These are phyloP conservation scores for Asterionellopsis glacialis DNA, from an alignment of 108 stramenopile genomes.

Conservation along the genomic window DNA sequence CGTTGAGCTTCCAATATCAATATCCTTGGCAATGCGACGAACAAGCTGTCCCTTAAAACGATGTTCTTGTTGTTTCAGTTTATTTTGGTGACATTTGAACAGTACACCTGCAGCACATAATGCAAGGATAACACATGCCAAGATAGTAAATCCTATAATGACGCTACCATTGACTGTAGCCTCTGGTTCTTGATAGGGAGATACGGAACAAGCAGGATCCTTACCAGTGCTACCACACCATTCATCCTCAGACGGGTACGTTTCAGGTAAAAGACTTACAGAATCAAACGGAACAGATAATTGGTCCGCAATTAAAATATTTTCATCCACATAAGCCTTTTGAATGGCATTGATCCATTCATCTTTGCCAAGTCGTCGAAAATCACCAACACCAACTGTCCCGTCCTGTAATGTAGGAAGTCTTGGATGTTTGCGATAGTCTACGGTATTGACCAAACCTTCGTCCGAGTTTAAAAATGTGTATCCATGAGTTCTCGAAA, in stretches of 20 bases:
- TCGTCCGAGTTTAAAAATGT: too few relatives aligned
- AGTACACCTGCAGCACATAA: not conserved
- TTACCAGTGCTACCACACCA: slow-evolving; percentile 7
- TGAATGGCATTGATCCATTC: slow-evolving; percentile 3
- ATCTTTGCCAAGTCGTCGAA: not conserved
- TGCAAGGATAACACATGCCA: not conserved
- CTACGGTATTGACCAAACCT: too few relatives aligned
- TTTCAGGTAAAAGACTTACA: slow-evolving; percentile 1
- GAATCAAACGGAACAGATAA: not conserved
- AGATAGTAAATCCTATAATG: slow-evolving; percentile 5
- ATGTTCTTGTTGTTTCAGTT: slow-evolving; percentile 1
- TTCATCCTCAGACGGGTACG: slow-evolving; percentile 8
- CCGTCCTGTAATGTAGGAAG: too few relatives aligned
- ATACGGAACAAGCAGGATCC: slow-evolving; percentile 7
- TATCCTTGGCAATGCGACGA: slow-evolving; percentile 9
- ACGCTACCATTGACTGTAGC: slow-evolving; percentile 1
- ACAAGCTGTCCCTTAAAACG: slow-evolving; percentile 9
- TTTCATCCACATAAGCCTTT: not conserved
- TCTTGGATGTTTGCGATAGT: too few relatives aligned
- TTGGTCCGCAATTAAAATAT: not conserved
- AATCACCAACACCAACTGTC: too few relatives aligned
- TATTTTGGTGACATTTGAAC: not conserved
- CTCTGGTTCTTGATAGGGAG: slow-evolving; percentile 16
- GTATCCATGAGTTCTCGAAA: too few relatives aligned
- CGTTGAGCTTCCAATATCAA: not conserved